Base-by-base conservation (phyloP, 345 rosid species). In the Citrus unshiu region DNA sequence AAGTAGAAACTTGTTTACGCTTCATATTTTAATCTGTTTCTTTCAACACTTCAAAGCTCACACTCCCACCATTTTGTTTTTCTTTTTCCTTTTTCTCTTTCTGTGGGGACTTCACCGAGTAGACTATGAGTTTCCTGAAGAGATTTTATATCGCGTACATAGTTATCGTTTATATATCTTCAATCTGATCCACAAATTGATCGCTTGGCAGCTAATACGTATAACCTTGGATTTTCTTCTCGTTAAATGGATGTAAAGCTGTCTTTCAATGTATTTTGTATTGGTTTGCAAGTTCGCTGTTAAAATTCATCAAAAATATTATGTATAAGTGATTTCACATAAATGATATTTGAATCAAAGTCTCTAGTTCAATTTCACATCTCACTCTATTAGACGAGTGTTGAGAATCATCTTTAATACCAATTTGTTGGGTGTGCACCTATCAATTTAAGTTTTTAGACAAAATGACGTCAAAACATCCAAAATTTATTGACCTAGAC, bases 71-170 rank as follows among this genome's bases (percentile, higher is more conserved):
- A 43, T 43, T 10, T 43, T 39, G 12, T 43, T 46, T 51, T 54
- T 70, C 24, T 18, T 71, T 62, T 62, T 43, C 32, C 64, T 65
- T 34, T 74, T 77, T 61, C 56, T n/a, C 39, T 35, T 3, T 29
- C 64, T 70, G 60, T 74, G 74, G 79, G 85, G 78, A 72, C 80
- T 76, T 68, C 57, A 68, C 14, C 51, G 13, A 43, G 13, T 43
- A 43, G 51, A 43, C 51, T 10, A 12, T 43, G 51, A 12, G 13
- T 43, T 43, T 43, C 51, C 3, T 12, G 13, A 24, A 3, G 1
- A 13, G 29, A 27, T 22, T 30, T 54, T 24, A 27, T 64, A 49
- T 49, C 32, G 19, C 35, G n/a, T 67, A 54, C 9, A 46, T 54
- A 32, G 60, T 74, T 40, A 66, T 76, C 62, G 9, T 51, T 29